Percentiles rank a stretch among this genome's conserved stretches.
These are phyloP conservation scores for Aspergillus nomiae DNA, from an alignment of 2,329 filamentous ascomycete species.

Conservation along the genomic window DNA sequence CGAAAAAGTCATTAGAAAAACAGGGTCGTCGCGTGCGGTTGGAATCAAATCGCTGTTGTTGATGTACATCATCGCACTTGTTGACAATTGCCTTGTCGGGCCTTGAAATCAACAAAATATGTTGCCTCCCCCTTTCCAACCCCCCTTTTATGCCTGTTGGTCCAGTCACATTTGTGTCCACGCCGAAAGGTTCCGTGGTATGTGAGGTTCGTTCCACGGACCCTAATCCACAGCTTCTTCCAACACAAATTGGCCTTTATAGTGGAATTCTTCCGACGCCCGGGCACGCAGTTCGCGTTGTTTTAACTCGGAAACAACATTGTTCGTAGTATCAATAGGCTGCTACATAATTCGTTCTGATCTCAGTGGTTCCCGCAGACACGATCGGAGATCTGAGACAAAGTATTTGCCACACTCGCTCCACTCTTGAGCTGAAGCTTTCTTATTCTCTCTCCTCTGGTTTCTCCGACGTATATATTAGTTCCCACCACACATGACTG, in stretches of 20 bases:
- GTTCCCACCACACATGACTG: neutral
- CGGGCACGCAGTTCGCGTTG: neutral
- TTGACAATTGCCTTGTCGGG: slow-evolving; percentile 10
- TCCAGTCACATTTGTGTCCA: slow-evolving; percentile 21
- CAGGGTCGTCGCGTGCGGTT: neutral
- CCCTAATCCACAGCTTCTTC: slow-evolving; percentile 3
- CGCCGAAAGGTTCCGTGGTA: slow-evolving; percentile 17
- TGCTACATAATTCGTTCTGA: neutral
- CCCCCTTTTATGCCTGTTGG: neutral
- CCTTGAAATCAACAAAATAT: slow-evolving; percentile 1
- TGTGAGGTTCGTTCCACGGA: slow-evolving; percentile 7
- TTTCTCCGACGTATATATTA: neutral
- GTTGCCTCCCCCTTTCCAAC: slow-evolving; percentile 19
- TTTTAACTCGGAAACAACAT: neutral
- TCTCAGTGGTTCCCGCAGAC: neutral
- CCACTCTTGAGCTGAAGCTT: neutral
- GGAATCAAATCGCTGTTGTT: neutral
- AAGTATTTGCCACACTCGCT: neutral
- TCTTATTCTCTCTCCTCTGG: neutral
- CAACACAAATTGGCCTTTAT: neutral
- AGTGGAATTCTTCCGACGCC: neutral
- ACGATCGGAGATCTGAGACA: slow-evolving; percentile 2
- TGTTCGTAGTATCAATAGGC: neutral
- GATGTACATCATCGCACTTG: neutral
- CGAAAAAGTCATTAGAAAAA: neutral